A percentile compares a stretch with the other conserved stretches of the same genome.
Evolutionary conservation across 495 filamentous ascomycete species (phyloP).

Genomic region (Penicillium verhagenii): DNA sequence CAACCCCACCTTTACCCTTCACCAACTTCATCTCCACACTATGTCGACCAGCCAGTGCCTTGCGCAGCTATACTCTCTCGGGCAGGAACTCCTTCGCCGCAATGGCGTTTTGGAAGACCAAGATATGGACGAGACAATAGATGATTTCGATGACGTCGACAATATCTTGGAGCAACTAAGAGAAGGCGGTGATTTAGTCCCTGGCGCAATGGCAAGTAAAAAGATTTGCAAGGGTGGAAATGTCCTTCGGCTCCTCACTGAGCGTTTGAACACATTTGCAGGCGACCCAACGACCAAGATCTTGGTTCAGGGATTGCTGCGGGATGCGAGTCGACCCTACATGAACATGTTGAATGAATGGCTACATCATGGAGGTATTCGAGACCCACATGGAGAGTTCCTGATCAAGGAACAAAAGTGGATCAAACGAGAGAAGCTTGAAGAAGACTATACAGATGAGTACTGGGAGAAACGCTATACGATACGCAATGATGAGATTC

Average conservation of each 20-base stretch:
- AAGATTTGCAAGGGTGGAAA: slow-evolving; percentile 94
- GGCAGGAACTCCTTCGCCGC: slow-evolving; percentile 80
- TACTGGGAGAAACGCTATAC: slow-evolving; percentile 99
- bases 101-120: slow-evolving; percentile 81
- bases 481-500: slow-evolving; percentile 84
- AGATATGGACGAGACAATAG: slow-evolving; percentile 78
- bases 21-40: slow-evolving; percentile 87
- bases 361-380: slow-evolving; percentile 94
- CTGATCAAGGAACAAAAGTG: slow-evolving; percentile 94
- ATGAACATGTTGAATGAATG: slow-evolving; percentile 99
- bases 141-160: slow-evolving; percentile 80
- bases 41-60: slow-evolving; percentile 88
- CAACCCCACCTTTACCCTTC: slow-evolving; percentile 82
- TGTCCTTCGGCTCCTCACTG: slow-evolving; percentile 80
- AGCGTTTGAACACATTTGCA: slow-evolving; percentile 80
- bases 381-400: slow-evolving; percentile 92
- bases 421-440: slow-evolving; percentile 84
- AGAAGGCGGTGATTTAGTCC: slow-evolving; percentile 73
- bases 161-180: slow-evolving; percentile 80
- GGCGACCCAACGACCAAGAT: slow-evolving; percentile 86
- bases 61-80: slow-evolving; percentile 80
- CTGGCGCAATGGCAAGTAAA: slow-evolving; percentile 77
- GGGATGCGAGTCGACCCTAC: slow-evolving; percentile 89
- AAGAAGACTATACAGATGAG: slow-evolving; percentile 96
- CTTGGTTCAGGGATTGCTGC: slow-evolving; percentile 73